Evolutionary conservation across 495 filamentous ascomycete genomes (phyloP).

Genomic region (Xylaria venustula): DNA sequence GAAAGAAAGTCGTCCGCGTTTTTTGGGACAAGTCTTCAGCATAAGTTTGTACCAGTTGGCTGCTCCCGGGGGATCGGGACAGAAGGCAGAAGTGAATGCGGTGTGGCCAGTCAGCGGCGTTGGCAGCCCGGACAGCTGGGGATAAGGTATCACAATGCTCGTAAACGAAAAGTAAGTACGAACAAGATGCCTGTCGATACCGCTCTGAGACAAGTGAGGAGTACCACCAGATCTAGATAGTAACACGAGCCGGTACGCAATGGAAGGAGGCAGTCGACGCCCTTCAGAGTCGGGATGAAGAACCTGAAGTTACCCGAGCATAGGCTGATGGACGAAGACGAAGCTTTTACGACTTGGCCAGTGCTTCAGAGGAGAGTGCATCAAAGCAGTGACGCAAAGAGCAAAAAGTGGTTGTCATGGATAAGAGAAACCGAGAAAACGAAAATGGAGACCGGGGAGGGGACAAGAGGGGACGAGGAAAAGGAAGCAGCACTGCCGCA

Average conservation of each 20-base stretch:
- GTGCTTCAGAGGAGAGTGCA: neutral
- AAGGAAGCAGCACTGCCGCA: neutral
- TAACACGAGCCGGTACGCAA: neutral
- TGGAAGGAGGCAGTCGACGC: neutral
- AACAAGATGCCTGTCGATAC: neutral
- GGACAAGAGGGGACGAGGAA: neutral
- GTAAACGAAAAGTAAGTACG: constrained; percentile 11
- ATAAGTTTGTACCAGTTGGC: neutral
- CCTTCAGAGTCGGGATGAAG: neutral
- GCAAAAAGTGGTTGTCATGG: neutral
- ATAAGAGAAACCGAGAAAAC: neutral
- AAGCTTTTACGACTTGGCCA: neutral
- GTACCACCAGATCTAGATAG: neutral
- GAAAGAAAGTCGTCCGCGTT: constrained; percentile 12
- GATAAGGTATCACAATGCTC: constrained; percentile 12
- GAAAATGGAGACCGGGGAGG: neutral
- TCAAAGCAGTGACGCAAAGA: neutral
- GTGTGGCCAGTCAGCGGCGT: constrained; percentile 2
- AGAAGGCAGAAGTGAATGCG: neutral
- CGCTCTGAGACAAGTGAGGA: neutral
- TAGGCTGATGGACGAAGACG: neutral
- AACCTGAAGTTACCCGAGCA: neutral
- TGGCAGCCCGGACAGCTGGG: neutral
- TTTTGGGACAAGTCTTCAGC: neutral
- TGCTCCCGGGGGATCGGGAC: constrained; percentile 1